Base-by-base conservation (phyloP, 1,284 basidiomycete genomes). In the Cryptococcus sp. region DNA sequence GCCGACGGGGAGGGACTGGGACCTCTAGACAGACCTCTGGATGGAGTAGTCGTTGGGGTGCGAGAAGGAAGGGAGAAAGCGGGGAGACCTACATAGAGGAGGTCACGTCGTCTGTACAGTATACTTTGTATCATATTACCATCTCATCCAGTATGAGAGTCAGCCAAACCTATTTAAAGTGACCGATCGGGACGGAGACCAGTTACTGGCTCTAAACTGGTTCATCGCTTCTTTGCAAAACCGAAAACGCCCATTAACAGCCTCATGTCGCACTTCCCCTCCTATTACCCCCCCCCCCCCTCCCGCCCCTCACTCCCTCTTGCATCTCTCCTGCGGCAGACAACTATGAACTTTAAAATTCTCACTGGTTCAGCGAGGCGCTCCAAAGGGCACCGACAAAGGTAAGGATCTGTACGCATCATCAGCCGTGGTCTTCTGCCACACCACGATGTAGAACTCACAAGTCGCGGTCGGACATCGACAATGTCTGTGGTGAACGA, bases 391-490 rank as follows among this genome's bases (percentile, higher is more conserved):
- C 73, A 35, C 81, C 82, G 23, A 84, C 82, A 66, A 83, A 83
- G 2, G 82, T 83, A 66, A 83, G 77, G 61, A 83, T 80, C 72
- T 78, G 51, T 18, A 13, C 16, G 49, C 49, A 20, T 39, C 20
- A 37, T 85, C 79, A 68, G 79, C 82, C 84, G 85, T 4, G 15
- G 37, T 4, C 13, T 20, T 33, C 35, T 16, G 21, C 21, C 2
- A 42, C 9, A 47, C 28, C 44, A 21, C 28, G 1, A n/a, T 50
- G 11, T 50, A 35, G 23, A 42, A 81, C 84, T 56, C 70, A 92
- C 90, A 73, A 93, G 80, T 62, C 88, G 84, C 36, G 89, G 84
- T 52, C 91, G 84, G 59, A 93, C 82, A 73, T 93, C 91, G 38
- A 93, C 89, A 67, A 93, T 91, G 78, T 93, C 76, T 68, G 55